These are phyloP conservation scores for Beta corolliflora DNA, from an alignment of 179 eudicot genomes.

Conservation along the genomic window DNA sequence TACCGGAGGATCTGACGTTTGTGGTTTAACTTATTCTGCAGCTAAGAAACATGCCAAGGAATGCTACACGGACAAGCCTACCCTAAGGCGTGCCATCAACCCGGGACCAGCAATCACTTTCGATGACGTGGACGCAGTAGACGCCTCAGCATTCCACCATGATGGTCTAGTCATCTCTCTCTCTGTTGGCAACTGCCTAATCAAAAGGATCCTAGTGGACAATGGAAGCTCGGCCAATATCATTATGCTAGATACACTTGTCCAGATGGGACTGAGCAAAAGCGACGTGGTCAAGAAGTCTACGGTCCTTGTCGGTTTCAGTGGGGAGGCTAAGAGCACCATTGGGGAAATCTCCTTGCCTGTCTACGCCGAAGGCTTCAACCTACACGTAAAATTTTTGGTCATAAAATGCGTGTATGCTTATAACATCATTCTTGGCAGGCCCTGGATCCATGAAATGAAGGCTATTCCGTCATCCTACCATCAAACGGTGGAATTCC, in stretches of 20 bases:
- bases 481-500: too few species aligned
- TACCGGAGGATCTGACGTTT: too few species aligned
- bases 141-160: too few species aligned
- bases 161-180: too few species aligned
- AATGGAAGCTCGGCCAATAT: slow-evolving; percentile 12
- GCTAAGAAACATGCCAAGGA: too few species aligned
- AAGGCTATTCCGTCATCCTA: not conserved
- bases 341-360: not conserved
- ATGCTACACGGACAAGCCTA: too few species aligned
- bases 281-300: not conserved
- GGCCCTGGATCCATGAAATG: slow-evolving; percentile 7
- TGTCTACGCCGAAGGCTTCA: not conserved
- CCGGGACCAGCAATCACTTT: too few species aligned
- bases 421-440: not conserved
- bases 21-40: too few species aligned
- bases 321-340: too few species aligned
- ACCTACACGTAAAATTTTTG: not conserved
- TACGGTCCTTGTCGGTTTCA: not conserved
- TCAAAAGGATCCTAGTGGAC: not conserved
- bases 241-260: not conserved
- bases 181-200: too few species aligned
- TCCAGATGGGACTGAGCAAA: not conserved
- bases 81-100: too few species aligned
- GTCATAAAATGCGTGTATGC: not conserved
- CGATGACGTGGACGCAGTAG: too few species aligned